These are phyloP conservation scores for Ustilago xerochloae DNA, from an alignment of 1,284 basidiomycete species.

Conservation along the genomic window DNA sequence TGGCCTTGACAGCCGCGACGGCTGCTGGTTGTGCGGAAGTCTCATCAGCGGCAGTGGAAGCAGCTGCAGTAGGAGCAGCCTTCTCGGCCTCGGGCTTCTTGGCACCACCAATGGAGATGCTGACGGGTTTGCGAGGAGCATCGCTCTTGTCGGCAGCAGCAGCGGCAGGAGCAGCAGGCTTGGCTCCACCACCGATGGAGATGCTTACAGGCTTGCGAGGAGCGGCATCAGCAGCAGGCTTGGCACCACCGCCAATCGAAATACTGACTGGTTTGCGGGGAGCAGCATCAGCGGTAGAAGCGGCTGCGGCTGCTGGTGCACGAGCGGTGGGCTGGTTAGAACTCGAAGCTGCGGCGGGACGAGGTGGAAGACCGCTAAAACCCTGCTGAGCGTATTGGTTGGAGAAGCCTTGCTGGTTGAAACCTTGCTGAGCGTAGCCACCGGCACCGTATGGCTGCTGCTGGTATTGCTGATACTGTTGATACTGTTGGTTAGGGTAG, in stretches of 20 bases:
- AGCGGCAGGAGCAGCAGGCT: constrained; percentile 32
- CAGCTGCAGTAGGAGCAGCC: constrained; percentile 25
- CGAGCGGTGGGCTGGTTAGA: constrained; percentile 43
- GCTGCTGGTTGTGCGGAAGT: constrained; percentile 38
- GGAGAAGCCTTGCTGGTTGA: constrained; percentile 46
- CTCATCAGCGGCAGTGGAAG: constrained; percentile 21
- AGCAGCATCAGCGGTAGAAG: constrained; percentile 25
- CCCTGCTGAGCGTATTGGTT: constrained; percentile 39
- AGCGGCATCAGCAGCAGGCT: constrained; percentile 28
- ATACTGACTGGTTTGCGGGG: constrained; percentile 64
- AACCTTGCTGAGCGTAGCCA: constrained; percentile 38
- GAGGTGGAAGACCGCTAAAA: constrained; percentile 44
- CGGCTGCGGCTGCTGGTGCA: constrained; percentile 5
- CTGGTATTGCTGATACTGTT: constrained; percentile 39
- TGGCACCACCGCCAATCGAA: constrained; percentile 63
- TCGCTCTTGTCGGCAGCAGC: constrained; percentile 30
- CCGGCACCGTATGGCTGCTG: constrained; percentile 44
- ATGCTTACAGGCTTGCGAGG: constrained; percentile 57
- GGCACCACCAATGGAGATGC: constrained; percentile 63
- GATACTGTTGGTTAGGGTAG: constrained; percentile 37
- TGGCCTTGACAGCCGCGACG: constrained; percentile 50
- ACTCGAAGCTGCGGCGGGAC: constrained; percentile 42
- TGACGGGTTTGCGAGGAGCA: constrained; percentile 42
- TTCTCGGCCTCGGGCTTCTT: constrained; percentile 37
- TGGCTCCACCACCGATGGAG: constrained; percentile 61